Conservation (phyloP, 768 basidiomycete species). For the Coprinopsis strossmayeri region DNA sequence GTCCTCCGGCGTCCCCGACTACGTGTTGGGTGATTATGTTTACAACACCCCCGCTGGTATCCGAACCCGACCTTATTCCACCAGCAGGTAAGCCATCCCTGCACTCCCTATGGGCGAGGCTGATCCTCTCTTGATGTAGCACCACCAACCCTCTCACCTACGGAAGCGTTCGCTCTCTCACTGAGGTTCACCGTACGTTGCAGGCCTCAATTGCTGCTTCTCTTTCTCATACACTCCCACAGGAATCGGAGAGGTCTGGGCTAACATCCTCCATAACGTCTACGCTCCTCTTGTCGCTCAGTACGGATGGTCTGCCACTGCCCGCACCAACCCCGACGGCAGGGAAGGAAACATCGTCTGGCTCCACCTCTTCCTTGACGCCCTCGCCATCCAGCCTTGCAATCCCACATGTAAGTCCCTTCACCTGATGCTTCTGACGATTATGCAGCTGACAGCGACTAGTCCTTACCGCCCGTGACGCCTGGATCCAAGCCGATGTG, state of each 20-base stretch:
- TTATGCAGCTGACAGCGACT: neutral
- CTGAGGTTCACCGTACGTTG: constrained; percentile 38
- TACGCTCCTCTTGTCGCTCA: constrained; percentile 31
- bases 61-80: constrained; percentile 51
- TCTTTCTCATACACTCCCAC: neutral
- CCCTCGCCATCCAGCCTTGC: constrained; percentile 41
- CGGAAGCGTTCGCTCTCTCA: constrained; percentile 28
- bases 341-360: constrained; percentile 44
- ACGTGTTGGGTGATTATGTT: constrained; percentile 43
- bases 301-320: constrained; percentile 29
- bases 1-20: constrained; percentile 27
- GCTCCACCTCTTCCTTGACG: constrained; percentile 45
- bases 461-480: constrained; percentile 42
- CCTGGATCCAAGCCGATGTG: constrained; percentile 45
- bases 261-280: constrained; percentile 38
- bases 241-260: constrained; percentile 56
- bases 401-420: constrained; percentile 40
- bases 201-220: neutral
- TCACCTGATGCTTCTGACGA: neutral
- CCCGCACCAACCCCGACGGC: constrained; percentile 32
- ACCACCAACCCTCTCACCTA: constrained; percentile 38
- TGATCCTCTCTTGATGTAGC: constrained; percentile 12
- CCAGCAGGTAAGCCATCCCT: constrained; percentile 25
- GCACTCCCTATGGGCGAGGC: neutral
- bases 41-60: constrained; percentile 42